Evolutionary conservation across 495 filamentous ascomycete species (phyloP).

Genomic region (Parathielavia hyrcaniae): DNA sequence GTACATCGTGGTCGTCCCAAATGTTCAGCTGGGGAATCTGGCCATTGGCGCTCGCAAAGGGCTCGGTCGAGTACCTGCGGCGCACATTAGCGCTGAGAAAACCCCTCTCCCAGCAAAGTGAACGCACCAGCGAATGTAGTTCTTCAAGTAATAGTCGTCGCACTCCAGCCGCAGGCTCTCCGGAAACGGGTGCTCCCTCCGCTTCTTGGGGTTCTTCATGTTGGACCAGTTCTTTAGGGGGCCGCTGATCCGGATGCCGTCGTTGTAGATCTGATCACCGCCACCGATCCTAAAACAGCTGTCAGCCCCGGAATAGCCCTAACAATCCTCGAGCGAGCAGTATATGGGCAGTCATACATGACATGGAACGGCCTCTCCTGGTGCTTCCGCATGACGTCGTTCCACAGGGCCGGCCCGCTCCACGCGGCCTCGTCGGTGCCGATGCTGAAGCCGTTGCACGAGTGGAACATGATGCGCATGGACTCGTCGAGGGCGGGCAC

Average conservation of each 20-base stretch:
- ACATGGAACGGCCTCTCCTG: conserved; percentile 79
- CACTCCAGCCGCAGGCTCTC: conserved; percentile 67
- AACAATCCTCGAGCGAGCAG: not conserved
- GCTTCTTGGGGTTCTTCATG: conserved; percentile 75
- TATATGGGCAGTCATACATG: conserved; percentile 42
- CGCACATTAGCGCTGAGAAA: not conserved
- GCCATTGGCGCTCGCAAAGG: conserved; percentile 76
- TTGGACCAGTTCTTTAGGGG: conserved; percentile 74
- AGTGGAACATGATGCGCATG: conserved; percentile 95
- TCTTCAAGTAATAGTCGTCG: conserved; percentile 84
- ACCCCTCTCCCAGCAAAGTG: not conserved
- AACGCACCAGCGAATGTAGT: conserved; percentile 70
- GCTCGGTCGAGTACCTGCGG: conserved; percentile 61
- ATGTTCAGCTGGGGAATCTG: conserved; percentile 90
- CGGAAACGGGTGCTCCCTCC: conserved; percentile 68
- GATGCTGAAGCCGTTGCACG: conserved; percentile 93
- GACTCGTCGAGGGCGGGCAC: conserved; percentile 73
- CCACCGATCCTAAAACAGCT: conserved; percentile 59
- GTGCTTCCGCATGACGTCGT: conserved; percentile 70
- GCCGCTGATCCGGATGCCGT: conserved; percentile 75
- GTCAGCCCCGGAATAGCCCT: not conserved
- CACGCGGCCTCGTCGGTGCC: conserved; percentile 82
- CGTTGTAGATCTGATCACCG: conserved; percentile 94
- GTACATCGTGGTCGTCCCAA: conserved; percentile 83
- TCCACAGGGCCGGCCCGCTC: conserved; percentile 80